Evolutionary conservation across 116 monocot species (phyloP), one percentile per base, ranked within the genome.

Genomic region (Dioscorea cayenensis): DNA sequence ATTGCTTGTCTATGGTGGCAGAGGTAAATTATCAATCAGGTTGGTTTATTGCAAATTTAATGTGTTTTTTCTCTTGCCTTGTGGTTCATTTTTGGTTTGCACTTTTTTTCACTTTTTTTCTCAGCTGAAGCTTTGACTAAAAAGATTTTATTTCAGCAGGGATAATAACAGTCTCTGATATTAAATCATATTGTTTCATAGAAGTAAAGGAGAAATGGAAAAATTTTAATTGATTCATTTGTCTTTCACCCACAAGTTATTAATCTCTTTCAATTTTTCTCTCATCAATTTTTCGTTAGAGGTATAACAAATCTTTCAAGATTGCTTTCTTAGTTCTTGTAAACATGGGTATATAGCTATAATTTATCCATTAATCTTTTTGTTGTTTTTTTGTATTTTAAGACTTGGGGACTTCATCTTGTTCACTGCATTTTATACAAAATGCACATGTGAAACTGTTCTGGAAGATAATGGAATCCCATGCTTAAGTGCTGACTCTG

Each of bases 1-100:
- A 59, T 65, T 99, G 65, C 88, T 99, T 18, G 70, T 93, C 19
- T 99, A 81, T 90, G 97, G 97, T 64, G 97, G 97, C 22, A 90
- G 97, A 87, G 97, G 97, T 99, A 77, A 71, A 48, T 28, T 66
- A 62, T 51, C 18, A 49, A 29, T 51, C 68, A 35, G 28, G 38
- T 13, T 68, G 43, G 49, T 49, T 49, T 68, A 48, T 59, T 12
- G 65, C 60, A 51, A 66, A 32, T 35, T 71, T 55, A 16, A 2
- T n/a, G 55, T 55, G 55, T 18, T 55, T 5, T n/a, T 55, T 5
- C 55, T 55, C 5, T 55, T 55, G 10, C 55, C 55, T 55, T 55
- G 17, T n/a, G 55, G 19, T 16, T 18, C 55, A 10, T 43, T 7
- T n/a, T 43, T 7, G 43, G 1, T 43, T 12, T 10, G 12, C 43